A percentile compares a stretch with the other conserved stretches of the same genome.
Conservation (phyloP, 192 early-diverging fungal species). For the Umbelopsis sp. region DNA sequence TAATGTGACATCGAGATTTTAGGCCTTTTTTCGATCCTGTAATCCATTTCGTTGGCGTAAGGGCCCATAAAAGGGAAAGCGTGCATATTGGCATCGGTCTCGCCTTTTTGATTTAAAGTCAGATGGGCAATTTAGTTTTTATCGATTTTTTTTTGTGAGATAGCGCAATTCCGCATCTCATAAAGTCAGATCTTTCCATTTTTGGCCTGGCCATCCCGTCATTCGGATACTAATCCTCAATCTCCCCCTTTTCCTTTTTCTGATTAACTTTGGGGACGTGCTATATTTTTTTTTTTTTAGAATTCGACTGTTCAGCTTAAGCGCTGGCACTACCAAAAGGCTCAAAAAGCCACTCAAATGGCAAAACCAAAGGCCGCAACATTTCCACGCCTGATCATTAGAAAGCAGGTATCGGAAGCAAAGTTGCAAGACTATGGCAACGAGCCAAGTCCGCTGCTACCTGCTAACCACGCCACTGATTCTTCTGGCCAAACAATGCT, state of each 20-base stretch:
- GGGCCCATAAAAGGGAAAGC: background rate
- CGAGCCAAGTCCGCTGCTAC: background rate
- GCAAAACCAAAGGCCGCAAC: conserved; percentile 20
- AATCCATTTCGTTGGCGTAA: conserved; percentile 10
- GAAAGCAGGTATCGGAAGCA: background rate
- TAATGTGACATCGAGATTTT: background rate
- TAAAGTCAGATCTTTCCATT: no score
- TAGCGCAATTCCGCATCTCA: no score
- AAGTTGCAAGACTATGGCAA: background rate
- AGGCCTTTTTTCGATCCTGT: background rate
- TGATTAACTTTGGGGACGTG: no score
- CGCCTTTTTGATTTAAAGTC: background rate
- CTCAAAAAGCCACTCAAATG: background rate
- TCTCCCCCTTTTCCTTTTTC: no score
- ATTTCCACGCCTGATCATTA: background rate
- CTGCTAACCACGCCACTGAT: background rate
- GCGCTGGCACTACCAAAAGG: no score
- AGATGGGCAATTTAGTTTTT: conserved; percentile 1
- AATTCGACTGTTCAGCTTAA: no score
- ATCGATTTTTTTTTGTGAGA: background rate
- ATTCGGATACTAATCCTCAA: no score
- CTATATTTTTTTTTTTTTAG: no score
- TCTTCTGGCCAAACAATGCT: background rate
- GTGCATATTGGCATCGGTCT: background rate
- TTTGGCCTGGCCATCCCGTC: no score